Percentiles rank a stretch among this genome's conserved stretches.
phyloP scores from a whole-genome alignment of 495 filamentous ascomycete genomes.

The Podospora anserina region DNA sequence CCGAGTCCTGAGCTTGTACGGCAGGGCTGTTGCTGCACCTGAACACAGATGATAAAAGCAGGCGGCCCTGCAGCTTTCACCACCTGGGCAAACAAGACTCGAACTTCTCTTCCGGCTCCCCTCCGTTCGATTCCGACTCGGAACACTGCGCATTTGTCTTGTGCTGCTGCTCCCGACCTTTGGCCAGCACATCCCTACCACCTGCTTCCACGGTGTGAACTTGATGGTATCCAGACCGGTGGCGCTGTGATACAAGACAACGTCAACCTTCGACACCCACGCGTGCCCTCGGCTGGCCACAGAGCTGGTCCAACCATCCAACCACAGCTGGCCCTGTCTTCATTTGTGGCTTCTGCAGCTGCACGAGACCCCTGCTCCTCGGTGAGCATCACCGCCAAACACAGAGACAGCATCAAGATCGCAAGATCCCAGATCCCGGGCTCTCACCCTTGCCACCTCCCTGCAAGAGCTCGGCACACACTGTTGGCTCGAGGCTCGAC shows the following conservation, averaged over 20 bases:
- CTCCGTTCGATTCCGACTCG: constrained; percentile 1
- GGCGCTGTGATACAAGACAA: constrained; percentile 6
- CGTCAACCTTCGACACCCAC: constrained; percentile 12
- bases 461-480: constrained; percentile 12
- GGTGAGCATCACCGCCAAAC: constrained; percentile 2
- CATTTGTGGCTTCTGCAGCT: constrained; percentile 24
- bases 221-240: constrained; percentile 2
- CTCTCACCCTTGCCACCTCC: constrained; percentile 4
- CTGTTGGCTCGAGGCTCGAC: constrained; percentile 1
- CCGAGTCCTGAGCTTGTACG: constrained; percentile 24
- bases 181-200: constrained; percentile 10
- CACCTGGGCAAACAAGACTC: not conserved
- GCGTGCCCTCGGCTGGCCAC: constrained; percentile 16
- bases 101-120: constrained; percentile 1
- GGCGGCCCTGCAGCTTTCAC: constrained; percentile 6
- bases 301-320: constrained; percentile 7
- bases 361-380: constrained; percentile 16
- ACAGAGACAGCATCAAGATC: not conserved
- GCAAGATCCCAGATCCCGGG: not conserved
- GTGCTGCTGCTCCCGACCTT: not conserved
- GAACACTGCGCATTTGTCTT: not conserved
- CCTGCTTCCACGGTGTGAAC: constrained; percentile 5
- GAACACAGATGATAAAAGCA: constrained; percentile 15
- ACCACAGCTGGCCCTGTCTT: constrained; percentile 9
- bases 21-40: constrained; percentile 16